Conservation (phyloP, 441 rosid species). For the Populus trichocarpa region DNA sequence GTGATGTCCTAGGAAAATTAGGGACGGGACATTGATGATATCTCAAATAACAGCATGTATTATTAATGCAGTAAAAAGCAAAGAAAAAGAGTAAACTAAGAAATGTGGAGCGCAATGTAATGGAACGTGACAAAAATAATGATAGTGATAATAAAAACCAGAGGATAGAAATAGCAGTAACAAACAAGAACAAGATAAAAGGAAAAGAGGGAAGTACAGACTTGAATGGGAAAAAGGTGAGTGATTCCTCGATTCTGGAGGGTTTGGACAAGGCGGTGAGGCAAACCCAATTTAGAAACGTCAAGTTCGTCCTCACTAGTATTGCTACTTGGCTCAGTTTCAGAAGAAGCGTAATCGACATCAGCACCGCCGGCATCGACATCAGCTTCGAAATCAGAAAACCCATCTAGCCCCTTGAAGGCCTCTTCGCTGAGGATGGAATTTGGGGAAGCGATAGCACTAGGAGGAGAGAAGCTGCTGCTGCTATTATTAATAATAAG, state of each 20-base stretch:
- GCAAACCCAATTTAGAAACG: constrained; percentile 67
- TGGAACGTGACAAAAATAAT: not conserved
- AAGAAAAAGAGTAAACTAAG: not conserved
- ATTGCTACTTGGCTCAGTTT: constrained; percentile 6
- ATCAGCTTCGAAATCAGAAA: constrained; percentile 33
- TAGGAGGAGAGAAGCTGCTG: constrained; percentile 22
- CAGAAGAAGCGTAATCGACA: constrained; percentile 4
- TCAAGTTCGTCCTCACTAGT: constrained; percentile 58
- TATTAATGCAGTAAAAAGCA: not conserved
- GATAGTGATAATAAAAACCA: too few relatives aligned
- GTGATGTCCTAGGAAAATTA: not conserved
- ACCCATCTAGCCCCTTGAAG: constrained; percentile 59
- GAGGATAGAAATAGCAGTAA: too few relatives aligned
- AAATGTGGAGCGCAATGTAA: not conserved
- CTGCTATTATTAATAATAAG: not conserved
- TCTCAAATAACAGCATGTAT: not conserved
- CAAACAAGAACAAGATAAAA: not conserved
- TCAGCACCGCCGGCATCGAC: constrained; percentile 24
- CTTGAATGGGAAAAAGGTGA: constrained; percentile 95
- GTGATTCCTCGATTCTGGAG: constrained; percentile 86
- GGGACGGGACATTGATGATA: not conserved
- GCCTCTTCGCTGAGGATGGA: constrained; percentile 87
- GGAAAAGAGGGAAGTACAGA: constrained; percentile 13
- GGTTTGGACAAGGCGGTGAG: constrained; percentile 63
- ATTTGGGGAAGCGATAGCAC: constrained; percentile 72